These are phyloP conservation scores for Umbellularia californica DNA, from an alignment of 164 flowering plant genomes.

Conservation along the genomic window DNA sequence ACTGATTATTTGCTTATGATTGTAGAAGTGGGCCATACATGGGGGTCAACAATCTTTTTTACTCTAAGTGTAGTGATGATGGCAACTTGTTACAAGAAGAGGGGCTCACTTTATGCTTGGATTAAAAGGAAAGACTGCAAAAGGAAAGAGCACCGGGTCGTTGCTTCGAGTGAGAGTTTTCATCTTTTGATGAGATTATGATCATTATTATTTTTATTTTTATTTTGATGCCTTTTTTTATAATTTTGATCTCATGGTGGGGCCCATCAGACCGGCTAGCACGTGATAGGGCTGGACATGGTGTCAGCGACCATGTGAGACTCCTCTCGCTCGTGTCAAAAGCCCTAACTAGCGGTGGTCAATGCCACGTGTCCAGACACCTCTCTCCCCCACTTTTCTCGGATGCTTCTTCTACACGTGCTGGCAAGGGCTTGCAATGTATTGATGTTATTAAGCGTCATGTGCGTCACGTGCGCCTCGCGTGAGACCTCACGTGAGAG, in stretches of 20 bases:
- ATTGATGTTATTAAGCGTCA: background rate
- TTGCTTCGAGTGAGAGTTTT: conserved; percentile 40
- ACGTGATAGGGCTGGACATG: conserved; percentile 43
- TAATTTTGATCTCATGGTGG: conserved; percentile 13
- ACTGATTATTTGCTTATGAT: too few species aligned
- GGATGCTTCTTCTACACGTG: conserved; percentile 21
- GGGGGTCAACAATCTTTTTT: too few species aligned
- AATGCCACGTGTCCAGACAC: conserved; percentile 35
- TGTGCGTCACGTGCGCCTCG: background rate
- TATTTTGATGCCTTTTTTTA: background rate
- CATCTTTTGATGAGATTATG: background rate
- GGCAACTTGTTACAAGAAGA: too few species aligned
- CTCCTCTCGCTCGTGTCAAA: conserved; percentile 48
- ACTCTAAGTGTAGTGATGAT: too few species aligned
- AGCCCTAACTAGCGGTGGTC: conserved; percentile 50
- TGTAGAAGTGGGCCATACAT: too few species aligned
- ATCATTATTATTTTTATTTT: too few species aligned
- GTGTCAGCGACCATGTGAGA: conserved; percentile 67
- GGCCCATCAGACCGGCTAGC: conserved; percentile 24
- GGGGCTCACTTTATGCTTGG: conserved; percentile 25
- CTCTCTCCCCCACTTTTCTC: background rate
- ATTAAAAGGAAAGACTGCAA: conserved; percentile 36
- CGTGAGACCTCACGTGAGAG: background rate
- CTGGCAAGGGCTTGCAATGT: background rate
- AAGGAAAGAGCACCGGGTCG: conserved; percentile 28